Base-by-base conservation (phyloP, 108 stramenopile genomes). In the Bacterosira constricta region DNA sequence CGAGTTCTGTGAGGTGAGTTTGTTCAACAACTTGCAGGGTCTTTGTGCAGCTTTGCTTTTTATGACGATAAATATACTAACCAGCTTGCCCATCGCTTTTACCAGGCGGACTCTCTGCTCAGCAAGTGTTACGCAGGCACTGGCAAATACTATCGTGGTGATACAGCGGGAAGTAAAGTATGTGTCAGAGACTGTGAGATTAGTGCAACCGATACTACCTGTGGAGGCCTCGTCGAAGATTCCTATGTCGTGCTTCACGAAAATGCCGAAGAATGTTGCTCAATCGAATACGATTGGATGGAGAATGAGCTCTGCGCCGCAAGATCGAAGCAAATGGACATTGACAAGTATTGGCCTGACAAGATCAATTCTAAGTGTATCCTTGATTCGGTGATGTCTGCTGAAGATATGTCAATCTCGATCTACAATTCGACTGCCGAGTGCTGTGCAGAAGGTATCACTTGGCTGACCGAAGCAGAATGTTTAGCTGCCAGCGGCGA, bases 211-310 rank as follows among this genome's bases (percentile, higher is more conserved):
- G 62, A 63, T 37, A n/a, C 7, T 17, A 46, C 62, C 18, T 63
- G 62, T 30, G 62, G 62, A 13, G 62, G 62, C 13, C 42, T 63
- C 30, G 62, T 63, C 18, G 62, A 63, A 46, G 62, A 63, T 6
- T 25, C 62, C 2, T 63, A 35, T 32, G 44, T 46, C 1, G 30
- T 46, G 21, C 62, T 63, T 63, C 45, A 63, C 25, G 29, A 63
- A 27, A 30, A 41, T 46, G 62, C 62, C 8, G 62, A 63, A 46
- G 62, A 13, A 7, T 63, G 62, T 35, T 63, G 62, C 45, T 11
- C 44, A 2, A 6, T 12, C 9, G 62, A 63, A 63, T 63, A 63
- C 20, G 32, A 31, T n/a, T 63, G 62, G 62, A 46, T 63, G 17
- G 62, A 63, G 32, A 30, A 12, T 45, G 62, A 46, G 30, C 30